Conservation (phyloP, 257 asterid species). For the Nicotiana tabacum region DNA sequence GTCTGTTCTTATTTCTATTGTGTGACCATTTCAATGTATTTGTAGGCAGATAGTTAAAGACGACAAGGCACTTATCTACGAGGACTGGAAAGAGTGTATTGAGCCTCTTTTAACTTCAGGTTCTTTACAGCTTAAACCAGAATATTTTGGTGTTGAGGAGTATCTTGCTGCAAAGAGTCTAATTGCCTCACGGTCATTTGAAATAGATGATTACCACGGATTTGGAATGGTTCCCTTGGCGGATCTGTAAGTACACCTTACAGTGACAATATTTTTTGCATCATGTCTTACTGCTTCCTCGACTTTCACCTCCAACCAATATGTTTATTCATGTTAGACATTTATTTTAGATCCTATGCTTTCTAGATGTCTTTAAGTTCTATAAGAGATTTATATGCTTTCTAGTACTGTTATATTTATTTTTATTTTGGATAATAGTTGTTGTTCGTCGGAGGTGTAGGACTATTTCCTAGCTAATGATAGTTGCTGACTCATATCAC, state of each 20-base stretch:
- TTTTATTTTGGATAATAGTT: no score
- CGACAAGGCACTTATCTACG: conserved; percentile 61
- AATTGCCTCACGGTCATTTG: conserved; percentile 75
- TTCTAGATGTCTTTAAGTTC: no score
- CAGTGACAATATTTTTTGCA: not conserved
- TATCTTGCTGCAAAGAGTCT: conserved; percentile 81
- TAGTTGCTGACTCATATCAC: conserved; percentile 9
- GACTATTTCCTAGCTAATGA: not conserved
- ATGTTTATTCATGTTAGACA: no score
- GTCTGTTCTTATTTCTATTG: not conserved
- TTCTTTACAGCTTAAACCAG: conserved; percentile 42
- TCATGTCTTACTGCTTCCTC: conserved; percentile 6
- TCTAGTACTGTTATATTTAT: no score
- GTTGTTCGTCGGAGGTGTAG: not conserved
- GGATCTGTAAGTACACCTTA: conserved; percentile 67
- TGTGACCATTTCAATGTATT: conserved; percentile 13
- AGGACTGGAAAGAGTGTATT: conserved; percentile 87
- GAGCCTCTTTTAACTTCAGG: conserved; percentile 47
- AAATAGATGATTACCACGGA: conserved; percentile 76
- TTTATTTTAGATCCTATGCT: no score
- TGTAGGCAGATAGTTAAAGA: conserved; percentile 72
- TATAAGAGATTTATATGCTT: no score
- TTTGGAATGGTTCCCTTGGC: conserved; percentile 96
- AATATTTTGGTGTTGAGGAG: conserved; percentile 52
- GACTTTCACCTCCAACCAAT: not conserved